Conservation (phyloP, 495 filamentous ascomycete genomes). For the Lophiotrema nucula region DNA sequence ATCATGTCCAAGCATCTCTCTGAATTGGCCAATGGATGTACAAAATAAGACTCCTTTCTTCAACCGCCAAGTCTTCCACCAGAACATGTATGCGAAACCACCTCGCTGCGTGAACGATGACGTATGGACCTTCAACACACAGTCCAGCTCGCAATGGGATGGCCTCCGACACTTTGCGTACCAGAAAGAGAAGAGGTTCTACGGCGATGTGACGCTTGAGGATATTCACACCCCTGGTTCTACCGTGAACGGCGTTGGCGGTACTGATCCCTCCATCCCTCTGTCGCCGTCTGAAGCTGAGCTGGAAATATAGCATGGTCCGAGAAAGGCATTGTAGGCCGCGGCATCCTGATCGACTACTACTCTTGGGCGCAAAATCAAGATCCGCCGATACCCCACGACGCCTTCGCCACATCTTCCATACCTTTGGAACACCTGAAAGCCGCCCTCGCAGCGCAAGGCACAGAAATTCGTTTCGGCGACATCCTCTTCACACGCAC, state of each 20-base stretch:
- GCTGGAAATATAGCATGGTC: constrained; percentile 39
- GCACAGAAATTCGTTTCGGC: constrained; percentile 51
- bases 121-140: constrained; percentile 63
- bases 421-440: constrained; percentile 50
- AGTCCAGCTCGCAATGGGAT: constrained; percentile 57
- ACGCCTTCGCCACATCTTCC: constrained; percentile 44
- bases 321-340: constrained; percentile 47
- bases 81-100: too few relatives aligned
- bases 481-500: constrained; percentile 56
- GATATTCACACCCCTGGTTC: constrained; percentile 51
- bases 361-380: constrained; percentile 35
- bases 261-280: constrained; percentile 35
- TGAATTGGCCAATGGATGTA: too few relatives aligned
- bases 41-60: too few relatives aligned
- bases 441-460: constrained; percentile 47
- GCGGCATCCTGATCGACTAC: constrained; percentile 49
- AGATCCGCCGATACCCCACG: constrained; percentile 37
- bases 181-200: constrained; percentile 56
- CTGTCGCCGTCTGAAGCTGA: background rate
- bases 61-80: too few relatives aligned
- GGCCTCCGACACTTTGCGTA: constrained; percentile 47
- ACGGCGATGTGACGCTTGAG: constrained; percentile 57
- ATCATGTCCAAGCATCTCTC: too few relatives aligned
- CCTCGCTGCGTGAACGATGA: too few relatives aligned
- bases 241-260: constrained; percentile 50